Base-by-base conservation (phyloP, 768 basidiomycete species). In the Nevesoporus exiguus region DNA sequence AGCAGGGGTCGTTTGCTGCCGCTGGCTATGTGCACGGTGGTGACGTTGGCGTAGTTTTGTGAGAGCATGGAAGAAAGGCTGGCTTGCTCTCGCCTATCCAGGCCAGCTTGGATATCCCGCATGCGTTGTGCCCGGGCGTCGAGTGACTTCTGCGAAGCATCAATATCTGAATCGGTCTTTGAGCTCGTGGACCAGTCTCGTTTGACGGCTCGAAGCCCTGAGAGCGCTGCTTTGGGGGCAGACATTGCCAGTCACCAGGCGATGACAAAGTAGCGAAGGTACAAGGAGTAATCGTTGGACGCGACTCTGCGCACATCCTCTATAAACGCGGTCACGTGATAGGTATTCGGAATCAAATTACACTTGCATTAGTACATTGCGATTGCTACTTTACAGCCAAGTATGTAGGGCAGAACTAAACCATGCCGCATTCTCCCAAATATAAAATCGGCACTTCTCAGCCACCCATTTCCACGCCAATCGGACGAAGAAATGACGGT, bases 131-230 rank as follows among this genome's bases (percentile, higher is more conserved):
- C 70, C 22, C 63, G 55, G 47, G 59, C 44, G 56, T 70, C 52
- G 47, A 51, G 39, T 49, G 55, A 57, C 31, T 61, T 68, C 43
- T 70, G 61, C 5, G 55, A 54, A 1, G 55, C 39, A 3, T 60
- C 53, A 1, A 54, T 36, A 3, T 60, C 53, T 29, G 65, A 61
- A 25, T 59, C 51, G 4, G 59, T 61, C 47, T 75, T 75, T 3
- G 78, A 77, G 43, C 73, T 74, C 14, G 65, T 64, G 0, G 85
- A 86, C 66, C 81, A 90, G 66, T 90, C 82, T 54, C 89, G 80
- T 58, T 76, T 76, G 42, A 89, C 57, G 1, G 77, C 76, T 33
- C 80, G 72, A 22, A 90, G 77, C 1, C 88, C 88, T 1, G 88
- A 90, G 59, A 74, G 74, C 15, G 73, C 56, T 21, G 47, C 53